These are phyloP conservation scores for Glomus cerebriforme DNA, from an alignment of 192 early-diverging fungal species.

Conservation along the genomic window DNA sequence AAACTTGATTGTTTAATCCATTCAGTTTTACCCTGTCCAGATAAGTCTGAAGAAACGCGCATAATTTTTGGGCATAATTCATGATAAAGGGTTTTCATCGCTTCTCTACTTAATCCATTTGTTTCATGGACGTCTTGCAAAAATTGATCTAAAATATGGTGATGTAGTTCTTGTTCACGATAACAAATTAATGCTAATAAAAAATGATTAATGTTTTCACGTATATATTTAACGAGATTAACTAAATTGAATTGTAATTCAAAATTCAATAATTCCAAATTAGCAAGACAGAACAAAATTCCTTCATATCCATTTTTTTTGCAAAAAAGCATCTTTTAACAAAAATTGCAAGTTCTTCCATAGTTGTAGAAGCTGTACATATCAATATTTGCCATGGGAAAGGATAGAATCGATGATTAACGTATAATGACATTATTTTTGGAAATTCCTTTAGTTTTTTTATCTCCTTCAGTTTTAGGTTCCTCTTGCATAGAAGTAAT, in stretches of 20 bases:
- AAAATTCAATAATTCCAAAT: conserved; percentile 30
- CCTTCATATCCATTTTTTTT: conserved; percentile 13
- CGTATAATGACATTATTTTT: conserved; percentile 32
- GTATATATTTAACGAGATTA: conserved; percentile 22
- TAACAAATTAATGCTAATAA: no score
- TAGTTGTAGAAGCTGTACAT: conserved; percentile 28
- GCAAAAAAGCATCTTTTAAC: conserved; percentile 35
- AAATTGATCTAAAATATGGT: conserved; percentile 36
- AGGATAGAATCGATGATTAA: conserved; percentile 29
- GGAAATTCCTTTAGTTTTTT: no score
- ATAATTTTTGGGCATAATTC: conserved; percentile 30
- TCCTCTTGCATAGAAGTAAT: no score
- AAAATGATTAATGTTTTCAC: conserved; percentile 3
- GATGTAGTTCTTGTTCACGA: no score
- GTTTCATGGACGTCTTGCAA: conserved; percentile 13
- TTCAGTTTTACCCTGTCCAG: no score
- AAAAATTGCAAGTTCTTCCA: no score
- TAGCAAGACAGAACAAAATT: conserved; percentile 32
- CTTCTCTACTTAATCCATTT: background rate
- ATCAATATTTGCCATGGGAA: conserved; percentile 30
- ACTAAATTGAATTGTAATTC: conserved; percentile 32
- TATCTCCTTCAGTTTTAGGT: no score
- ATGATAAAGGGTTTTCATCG: conserved; percentile 22
- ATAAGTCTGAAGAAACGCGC: no score
- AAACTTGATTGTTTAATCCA: no score